Base-by-base conservation (phyloP, 2,329 filamentous ascomycete genomes). In the Beauveria australis region DNA sequence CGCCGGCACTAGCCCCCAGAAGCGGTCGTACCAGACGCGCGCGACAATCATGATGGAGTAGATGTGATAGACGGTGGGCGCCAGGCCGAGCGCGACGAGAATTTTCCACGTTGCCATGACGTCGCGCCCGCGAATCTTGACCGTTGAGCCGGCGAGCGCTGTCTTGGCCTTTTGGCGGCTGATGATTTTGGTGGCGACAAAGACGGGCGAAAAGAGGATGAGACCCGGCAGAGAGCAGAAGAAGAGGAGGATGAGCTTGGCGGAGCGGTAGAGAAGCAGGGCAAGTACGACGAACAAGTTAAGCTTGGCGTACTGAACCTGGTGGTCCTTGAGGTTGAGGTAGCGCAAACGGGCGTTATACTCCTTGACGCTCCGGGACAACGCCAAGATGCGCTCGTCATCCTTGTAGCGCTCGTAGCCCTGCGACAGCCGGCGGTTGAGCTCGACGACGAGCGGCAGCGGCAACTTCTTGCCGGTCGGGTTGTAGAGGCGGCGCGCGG, bases 81-180 rank as follows among this genome's bases (percentile, higher is more conserved):
- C 89, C 62, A 96, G 83, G 1, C 89, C 90, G 71, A 95, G 81
- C 9, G 91, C 87, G n/a, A 96, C 91, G 40, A 96, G 81, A 19
- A 96, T 83, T 74, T 96, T 96, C 92, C 92, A 96, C 0, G 92
- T 96, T 0, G 91, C 91, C 80, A 96, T 92, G 59, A 96, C 92
- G 72, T 96, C 92, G 62, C 87, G 85, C 24, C 89, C 92, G 70
- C 92, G 87, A 61, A 96, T 85, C 75, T 96, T 96, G 72, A 96
- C 92, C 1, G 88, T 89, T 6, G 90, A 95, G 16, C 88, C 91
- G 18, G 91, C 91, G 62, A 96, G 79, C 2, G 92, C 92, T 73
- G 92, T 88, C 69, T 85, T 86, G 10, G 91, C 91, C 75, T 96
- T 96, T 67, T 86, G 85, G 61, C 84, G 83, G 61, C 89, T 94